Evolutionary conservation across 192 early-diverging fungal genomes (phyloP).

Genomic region (Chytriomyces confervae): DNA sequence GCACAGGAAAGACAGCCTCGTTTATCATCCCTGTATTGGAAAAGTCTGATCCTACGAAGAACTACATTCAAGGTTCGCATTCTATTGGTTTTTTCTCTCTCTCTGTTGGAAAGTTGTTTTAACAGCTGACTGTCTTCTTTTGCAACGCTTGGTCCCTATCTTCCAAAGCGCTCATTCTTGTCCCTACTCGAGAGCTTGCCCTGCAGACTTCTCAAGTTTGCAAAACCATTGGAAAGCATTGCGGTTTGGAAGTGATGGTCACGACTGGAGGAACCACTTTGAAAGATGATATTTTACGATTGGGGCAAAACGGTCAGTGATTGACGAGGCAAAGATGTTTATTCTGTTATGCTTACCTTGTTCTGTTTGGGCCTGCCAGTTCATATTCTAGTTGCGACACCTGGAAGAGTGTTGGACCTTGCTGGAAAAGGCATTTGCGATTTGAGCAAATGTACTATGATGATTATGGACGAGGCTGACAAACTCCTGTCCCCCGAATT

Average conservation of each 20-base stretch:
- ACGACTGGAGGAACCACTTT: constrained; percentile 97
- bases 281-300: constrained; percentile 97
- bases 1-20: constrained; percentile 92
- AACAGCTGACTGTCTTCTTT: no score
- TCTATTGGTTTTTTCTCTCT: neutral
- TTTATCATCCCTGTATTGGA: constrained; percentile 97
- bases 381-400: constrained; percentile 96
- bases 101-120: neutral
- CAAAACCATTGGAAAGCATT: constrained; percentile 95
- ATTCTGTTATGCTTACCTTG: neutral
- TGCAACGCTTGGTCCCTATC: neutral
- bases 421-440: constrained; percentile 86
- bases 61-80: constrained; percentile 77
- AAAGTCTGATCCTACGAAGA: constrained; percentile 85
- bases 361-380: constrained; percentile 52
- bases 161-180: constrained; percentile 79
- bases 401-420: constrained; percentile 95
- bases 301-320: constrained; percentile 73
- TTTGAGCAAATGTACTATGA: constrained; percentile 84
- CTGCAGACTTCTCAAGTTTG: constrained; percentile 99
- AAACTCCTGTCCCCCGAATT: constrained; percentile 99
- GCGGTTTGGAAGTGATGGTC: constrained; percentile 95
- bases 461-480: constrained; percentile 99
- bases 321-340: neutral
- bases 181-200: constrained; percentile 96